Evolutionary conservation across 2,329 filamentous ascomycete species (phyloP), one percentile per base, ranked within the genome.

Genomic region (Zarea fungicola): DNA sequence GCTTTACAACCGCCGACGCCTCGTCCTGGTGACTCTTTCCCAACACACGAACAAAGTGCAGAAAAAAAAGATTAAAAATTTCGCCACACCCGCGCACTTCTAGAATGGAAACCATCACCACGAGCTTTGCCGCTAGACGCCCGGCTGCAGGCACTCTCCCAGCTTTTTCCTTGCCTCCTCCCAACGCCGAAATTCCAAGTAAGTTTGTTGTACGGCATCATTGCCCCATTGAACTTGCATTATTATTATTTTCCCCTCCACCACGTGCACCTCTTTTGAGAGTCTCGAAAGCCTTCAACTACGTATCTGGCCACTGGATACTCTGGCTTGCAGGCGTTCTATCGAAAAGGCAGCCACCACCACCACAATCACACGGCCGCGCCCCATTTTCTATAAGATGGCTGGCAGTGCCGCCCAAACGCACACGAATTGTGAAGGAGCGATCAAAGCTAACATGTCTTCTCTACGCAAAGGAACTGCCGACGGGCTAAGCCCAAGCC

Each of bases 401-500:
- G n/a, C n/a, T n/a, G n/a, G n/a, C 57, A 71, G 75, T 48, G 69
- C 73, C 51, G 65, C 71, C 52, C 50, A 66, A 56, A 52, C 59
- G 64, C 42, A 29, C 8, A 29, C 28, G 8, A 29, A 29, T 29
- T 29, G 7, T 29, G 14, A 29, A 29, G 14, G 14, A 29, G 28
- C 8, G 7, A 37, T 21, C 37, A 16, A 8, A 23, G 18, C 50
- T 55, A 40, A 54, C 47, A 62, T 58, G 65, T 66, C 21, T 9
- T 32, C 19, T 11, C 18, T 23, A 16, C 61, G 58, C 57, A 56
- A 68, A 73, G 77, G 76, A 65, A 71, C 76, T 52, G 71, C 72
- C 57, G 83, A 87, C 66, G 75, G 78, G 61, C 67, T 87, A 60
- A 82, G 74, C 68, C 83, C 75, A 53, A 75, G 74, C 56, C 77